Evolutionary conservation across 2,329 filamentous ascomycete genomes (phyloP).

Genomic region (Blumeria graminis): DNA sequence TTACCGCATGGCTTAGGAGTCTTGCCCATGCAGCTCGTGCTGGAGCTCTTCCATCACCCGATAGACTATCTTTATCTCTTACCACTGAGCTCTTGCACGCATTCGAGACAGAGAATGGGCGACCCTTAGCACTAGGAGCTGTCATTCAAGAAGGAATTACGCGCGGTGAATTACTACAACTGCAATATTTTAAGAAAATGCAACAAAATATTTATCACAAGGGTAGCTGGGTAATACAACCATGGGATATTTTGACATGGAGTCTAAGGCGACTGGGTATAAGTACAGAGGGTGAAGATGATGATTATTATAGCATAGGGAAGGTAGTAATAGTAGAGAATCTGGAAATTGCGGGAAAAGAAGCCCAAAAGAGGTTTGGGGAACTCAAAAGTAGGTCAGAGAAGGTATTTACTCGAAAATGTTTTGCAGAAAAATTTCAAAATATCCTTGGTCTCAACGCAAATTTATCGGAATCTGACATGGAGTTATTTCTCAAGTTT

Average conservation of each 20-base stretch:
- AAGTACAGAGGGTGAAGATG: conserved; percentile 13
- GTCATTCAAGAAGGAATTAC: conserved; percentile 54
- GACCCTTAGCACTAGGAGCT: conserved; percentile 54
- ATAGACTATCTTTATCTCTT: conserved; percentile 27
- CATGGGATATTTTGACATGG: conserved; percentile 54
- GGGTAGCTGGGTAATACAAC: conserved; percentile 32
- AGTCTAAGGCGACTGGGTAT: conserved; percentile 46
- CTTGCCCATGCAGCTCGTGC: conserved; percentile 42
- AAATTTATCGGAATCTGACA: conserved; percentile 34
- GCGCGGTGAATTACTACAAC: conserved; percentile 42
- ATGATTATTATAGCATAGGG: conserved; percentile 33
- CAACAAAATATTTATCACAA: conserved; percentile 55
- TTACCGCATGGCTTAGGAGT: conserved; percentile 53
- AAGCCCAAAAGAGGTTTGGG: conserved; percentile 23
- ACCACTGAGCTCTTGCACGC: conserved; percentile 42
- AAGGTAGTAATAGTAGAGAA: conserved; percentile 42
- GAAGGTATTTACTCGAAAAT: conserved; percentile 39
- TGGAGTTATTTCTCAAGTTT: conserved; percentile 46
- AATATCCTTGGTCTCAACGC: conserved; percentile 24
- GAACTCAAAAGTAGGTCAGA: conserved; percentile 28
- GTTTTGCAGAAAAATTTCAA: conserved; percentile 36
- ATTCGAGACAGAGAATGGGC: conserved; percentile 57
- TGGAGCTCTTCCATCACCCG: conserved; percentile 24
- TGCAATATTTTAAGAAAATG: conserved; percentile 40
- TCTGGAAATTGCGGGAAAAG: conserved; percentile 31